Percentiles rank a stretch among this genome's conserved stretches.
phyloP scores from a whole-genome alignment of 23 red algal genomes.

The Agarophyton chilense region DNA sequence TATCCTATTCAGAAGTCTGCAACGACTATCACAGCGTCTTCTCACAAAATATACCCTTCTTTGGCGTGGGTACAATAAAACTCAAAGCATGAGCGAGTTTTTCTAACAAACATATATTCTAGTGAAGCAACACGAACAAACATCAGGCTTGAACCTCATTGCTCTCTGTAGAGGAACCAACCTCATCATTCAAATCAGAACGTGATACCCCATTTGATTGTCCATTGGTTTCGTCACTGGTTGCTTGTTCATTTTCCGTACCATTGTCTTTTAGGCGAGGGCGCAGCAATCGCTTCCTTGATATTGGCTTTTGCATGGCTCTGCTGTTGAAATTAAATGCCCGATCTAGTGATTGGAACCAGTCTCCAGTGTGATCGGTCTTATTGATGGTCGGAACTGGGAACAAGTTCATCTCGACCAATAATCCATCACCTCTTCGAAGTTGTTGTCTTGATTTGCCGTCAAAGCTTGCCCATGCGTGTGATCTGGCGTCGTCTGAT shows the following conservation, averaged over 20 bases:
- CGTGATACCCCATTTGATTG: neutral
- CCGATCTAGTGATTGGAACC: slow-evolving; percentile 90
- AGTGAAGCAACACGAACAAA: too few species aligned
- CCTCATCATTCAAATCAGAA: neutral
- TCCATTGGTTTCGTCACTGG: neutral
- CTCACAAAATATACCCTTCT: too few species aligned
- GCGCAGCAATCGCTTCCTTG: slow-evolving; percentile 19
- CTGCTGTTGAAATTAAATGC: slow-evolving; percentile 96
- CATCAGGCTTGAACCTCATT: neutral
- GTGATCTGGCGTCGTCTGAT: slow-evolving; percentile 74
- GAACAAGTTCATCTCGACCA: slow-evolving; percentile 90
- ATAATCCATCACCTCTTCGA: slow-evolving; percentile 83
- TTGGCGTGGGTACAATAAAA: too few species aligned
- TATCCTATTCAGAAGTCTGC: too few species aligned
- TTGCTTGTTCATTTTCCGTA: neutral
- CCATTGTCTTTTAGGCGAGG: slow-evolving; percentile 24
- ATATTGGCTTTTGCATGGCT: slow-evolving; percentile 78
- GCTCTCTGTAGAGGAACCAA: neutral
- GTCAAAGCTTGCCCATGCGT: slow-evolving; percentile 98
- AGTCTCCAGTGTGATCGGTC: slow-evolving; percentile 96
- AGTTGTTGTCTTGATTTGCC: slow-evolving; percentile 93
- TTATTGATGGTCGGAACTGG: slow-evolving; percentile 94
- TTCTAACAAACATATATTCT: too few species aligned
- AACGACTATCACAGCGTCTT: too few species aligned
- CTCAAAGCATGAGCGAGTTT: too few species aligned